A percentile compares a stretch with the other conserved stretches of the same genome.
Conservation (phyloP, 2,329 filamentous ascomycete genomes). For the Exutisphaerella laricina region DNA sequence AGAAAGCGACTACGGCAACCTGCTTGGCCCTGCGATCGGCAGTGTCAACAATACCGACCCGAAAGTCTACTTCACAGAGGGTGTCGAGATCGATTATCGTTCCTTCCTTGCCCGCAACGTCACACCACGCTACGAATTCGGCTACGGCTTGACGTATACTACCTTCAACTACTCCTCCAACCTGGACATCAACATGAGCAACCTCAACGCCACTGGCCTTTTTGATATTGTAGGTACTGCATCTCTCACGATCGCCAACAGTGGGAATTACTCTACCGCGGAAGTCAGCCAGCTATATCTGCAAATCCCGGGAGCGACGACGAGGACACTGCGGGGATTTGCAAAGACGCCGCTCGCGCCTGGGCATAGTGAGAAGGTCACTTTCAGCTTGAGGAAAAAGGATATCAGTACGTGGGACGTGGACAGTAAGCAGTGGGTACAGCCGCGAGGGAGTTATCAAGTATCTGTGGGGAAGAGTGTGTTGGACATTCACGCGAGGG, state of each 20-base stretch:
- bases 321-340: constrained; percentile 33
- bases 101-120: constrained; percentile 37
- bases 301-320: constrained; percentile 26
- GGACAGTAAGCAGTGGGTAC: background rate
- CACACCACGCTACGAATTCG: constrained; percentile 38
- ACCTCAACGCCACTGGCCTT: constrained; percentile 35
- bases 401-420: constrained; percentile 15
- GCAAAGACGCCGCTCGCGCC: constrained; percentile 32
- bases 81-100: constrained; percentile 40
- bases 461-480: constrained; percentile 15
- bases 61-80: constrained; percentile 30
- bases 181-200: constrained; percentile 10
- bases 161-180: constrained; percentile 27
- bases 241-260: constrained; percentile 56
- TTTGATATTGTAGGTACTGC: constrained; percentile 57
- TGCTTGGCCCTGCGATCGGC: background rate
- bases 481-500: constrained; percentile 10
- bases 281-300: constrained; percentile 54
- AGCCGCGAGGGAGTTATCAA: constrained; percentile 20
- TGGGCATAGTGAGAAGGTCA: constrained; percentile 14
- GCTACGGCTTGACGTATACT: constrained; percentile 40
- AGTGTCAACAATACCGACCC: background rate
- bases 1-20: constrained; percentile 20
- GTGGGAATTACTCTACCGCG: constrained; percentile 47
- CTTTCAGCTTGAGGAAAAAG: constrained; percentile 12